Percentiles rank a stretch among this genome's conserved stretches.
phyloP scores from a whole-genome alignment of 1,139 yeast genomes.

The Saccharomycopsis hybrid region DNA sequence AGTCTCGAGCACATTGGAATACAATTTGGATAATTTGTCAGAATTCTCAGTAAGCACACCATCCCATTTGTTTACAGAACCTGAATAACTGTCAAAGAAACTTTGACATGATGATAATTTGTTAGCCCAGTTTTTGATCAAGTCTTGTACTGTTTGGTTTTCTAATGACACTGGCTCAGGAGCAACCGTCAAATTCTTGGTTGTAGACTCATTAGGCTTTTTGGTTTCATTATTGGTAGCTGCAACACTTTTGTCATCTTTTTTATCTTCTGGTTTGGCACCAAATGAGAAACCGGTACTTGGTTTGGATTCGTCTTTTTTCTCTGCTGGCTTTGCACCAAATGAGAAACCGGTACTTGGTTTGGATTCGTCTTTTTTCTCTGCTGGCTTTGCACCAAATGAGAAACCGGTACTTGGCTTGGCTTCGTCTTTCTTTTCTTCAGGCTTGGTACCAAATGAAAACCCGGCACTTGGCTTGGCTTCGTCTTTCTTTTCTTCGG shows the following conservation, averaged over 20 bases:
- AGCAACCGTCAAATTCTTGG: slow-evolving; percentile 35
- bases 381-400: background rate
- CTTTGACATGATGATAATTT: slow-evolving; percentile 69
- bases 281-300: background rate
- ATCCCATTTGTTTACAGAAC: slow-evolving; percentile 80
- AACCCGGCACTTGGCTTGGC: slow-evolving; percentile 27
- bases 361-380: background rate
- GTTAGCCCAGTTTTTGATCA: slow-evolving; percentile 88
- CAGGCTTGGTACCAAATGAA: slow-evolving; percentile 27
- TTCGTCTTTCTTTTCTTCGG: slow-evolving; percentile 18
- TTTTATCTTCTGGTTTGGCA: background rate
- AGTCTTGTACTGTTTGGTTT: slow-evolving; percentile 88
- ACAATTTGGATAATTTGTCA: slow-evolving; percentile 72
- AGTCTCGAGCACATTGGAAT: slow-evolving; percentile 72
- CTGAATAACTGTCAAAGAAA: slow-evolving; percentile 72
- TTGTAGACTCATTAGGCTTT: too few species aligned
- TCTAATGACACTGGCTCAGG: slow-evolving; percentile 74
- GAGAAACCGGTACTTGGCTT: slow-evolving; percentile 4
- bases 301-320: background rate
- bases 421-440: slow-evolving; percentile 27
- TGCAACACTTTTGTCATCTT: too few species aligned
- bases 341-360: background rate
- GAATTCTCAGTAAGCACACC: slow-evolving; percentile 77
- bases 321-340: background rate
- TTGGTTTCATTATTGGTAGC: background rate